Evolutionary conservation across 2,329 filamentous ascomycete genomes (phyloP).

Genomic region (Periglandula ipomoeae): DNA sequence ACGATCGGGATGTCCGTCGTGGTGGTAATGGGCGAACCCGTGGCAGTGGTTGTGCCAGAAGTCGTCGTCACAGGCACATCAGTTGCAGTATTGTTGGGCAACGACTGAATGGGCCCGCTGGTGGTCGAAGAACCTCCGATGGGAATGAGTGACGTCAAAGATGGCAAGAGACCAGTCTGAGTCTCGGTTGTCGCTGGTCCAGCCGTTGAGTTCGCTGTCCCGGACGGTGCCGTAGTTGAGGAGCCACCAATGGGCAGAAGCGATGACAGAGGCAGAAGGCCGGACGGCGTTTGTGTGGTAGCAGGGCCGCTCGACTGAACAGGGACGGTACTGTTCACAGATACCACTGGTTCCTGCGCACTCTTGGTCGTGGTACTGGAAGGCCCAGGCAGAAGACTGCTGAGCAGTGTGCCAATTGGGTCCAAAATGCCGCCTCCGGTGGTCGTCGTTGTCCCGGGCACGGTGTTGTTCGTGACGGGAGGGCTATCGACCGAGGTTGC

Average conservation of each 20-base stretch:
- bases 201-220: background rate
- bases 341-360: background rate
- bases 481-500: background rate
- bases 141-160: background rate
- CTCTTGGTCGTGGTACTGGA: conserved; percentile 1
- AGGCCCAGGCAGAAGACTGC: conserved; percentile 11
- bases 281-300: background rate
- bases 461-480: conserved; percentile 4
- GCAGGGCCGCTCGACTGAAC: background rate
- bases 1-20: conserved; percentile 7
- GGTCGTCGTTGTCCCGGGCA: background rate
- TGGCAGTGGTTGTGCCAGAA: conserved; percentile 2
- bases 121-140: background rate
- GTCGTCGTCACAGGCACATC: conserved; percentile 8
- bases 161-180: background rate
- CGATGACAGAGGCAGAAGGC: background rate
- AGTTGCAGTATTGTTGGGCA: conserved; percentile 10
- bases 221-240: too few species aligned
- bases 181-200: background rate
- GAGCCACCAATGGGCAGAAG: background rate
- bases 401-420: conserved; percentile 15
- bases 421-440: conserved; percentile 12
- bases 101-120: background rate
- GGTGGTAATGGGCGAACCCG: background rate
- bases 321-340: conserved; percentile 1